Evolutionary conservation across 1,284 basidiomycete species (phyloP).

Genomic region (Malassezia arunalokei): DNA sequence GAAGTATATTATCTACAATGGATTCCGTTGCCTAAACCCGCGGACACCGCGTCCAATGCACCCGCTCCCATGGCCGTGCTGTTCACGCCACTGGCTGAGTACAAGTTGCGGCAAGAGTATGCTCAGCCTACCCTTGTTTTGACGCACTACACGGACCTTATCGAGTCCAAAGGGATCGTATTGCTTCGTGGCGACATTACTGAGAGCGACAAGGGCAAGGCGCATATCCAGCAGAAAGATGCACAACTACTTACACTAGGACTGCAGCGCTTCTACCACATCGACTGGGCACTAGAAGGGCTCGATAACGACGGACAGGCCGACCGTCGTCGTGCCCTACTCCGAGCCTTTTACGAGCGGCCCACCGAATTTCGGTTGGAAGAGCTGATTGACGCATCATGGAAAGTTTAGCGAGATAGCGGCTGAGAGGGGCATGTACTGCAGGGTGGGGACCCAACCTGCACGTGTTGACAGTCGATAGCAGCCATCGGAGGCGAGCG

Average conservation of each 20-base stretch:
- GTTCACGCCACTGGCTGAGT: conserved; percentile 88
- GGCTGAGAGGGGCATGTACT: not conserved
- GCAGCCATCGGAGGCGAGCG: not conserved
- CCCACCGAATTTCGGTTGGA: conserved; percentile 31
- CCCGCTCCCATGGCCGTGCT: conserved; percentile 53
- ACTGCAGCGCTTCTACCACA: conserved; percentile 41
- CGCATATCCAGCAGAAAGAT: conserved; percentile 27
- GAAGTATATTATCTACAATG: conserved; percentile 44
- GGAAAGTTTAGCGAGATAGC: conserved; percentile 10
- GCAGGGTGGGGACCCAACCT: not conserved
- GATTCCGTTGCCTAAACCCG: conserved; percentile 24
- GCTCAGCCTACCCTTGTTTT: conserved; percentile 82
- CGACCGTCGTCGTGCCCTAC: conserved; percentile 21
- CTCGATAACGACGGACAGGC: conserved; percentile 9
- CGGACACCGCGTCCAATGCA: not conserved
- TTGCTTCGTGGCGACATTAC: conserved; percentile 87
- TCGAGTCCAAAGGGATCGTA: conserved; percentile 65
- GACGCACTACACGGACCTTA: conserved; percentile 83
- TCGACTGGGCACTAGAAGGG: conserved; percentile 2
- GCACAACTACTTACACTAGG: conserved; percentile 36
- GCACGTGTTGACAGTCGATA: not conserved
- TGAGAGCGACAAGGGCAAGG: conserved; percentile 52
- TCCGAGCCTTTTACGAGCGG: conserved; percentile 30
- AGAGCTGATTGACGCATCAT: conserved; percentile 27
- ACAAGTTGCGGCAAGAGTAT: conserved; percentile 72